Percentiles rank a stretch among this genome's conserved stretches.
These are phyloP conservation scores for Paulownia fortunei DNA, from an alignment of 257 asterid genomes.

Conservation along the genomic window DNA sequence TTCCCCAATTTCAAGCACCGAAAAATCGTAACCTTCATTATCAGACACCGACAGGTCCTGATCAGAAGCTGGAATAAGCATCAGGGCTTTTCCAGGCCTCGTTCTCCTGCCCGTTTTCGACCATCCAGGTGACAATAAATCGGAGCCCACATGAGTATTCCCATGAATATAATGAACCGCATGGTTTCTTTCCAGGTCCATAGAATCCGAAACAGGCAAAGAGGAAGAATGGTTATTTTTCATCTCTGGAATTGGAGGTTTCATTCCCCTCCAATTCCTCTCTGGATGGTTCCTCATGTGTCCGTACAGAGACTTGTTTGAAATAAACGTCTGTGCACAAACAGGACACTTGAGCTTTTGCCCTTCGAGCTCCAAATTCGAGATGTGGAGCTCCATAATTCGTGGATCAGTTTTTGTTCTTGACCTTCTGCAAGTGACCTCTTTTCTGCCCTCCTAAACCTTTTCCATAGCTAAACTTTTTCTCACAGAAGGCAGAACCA, in stretches of 20 bases:
- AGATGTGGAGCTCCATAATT: background rate
- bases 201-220: background rate
- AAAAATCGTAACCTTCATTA: background rate
- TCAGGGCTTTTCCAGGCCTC: slow-evolving; percentile 18
- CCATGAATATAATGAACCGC: background rate
- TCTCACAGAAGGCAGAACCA: too few relatives aligned
- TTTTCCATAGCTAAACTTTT: too few relatives aligned
- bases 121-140: slow-evolving; percentile 32
- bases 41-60: background rate
- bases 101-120: slow-evolving; percentile 36
- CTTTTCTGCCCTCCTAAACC: background rate
- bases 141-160: background rate
- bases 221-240: background rate
- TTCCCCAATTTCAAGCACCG: background rate
- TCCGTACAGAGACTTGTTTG: background rate
- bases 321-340: background rate
- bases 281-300: slow-evolving; percentile 10
- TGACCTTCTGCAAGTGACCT: background rate
- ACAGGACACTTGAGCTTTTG: background rate
- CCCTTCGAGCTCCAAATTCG: background rate
- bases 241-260: slow-evolving; percentile 2
- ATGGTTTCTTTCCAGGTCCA: slow-evolving; percentile 17
- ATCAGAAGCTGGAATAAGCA: background rate
- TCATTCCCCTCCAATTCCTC: slow-evolving; percentile 7
- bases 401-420: background rate